Evolutionary conservation across 805 yeast genomes (phyloP).

Genomic region (Lipomyces mesembrius): DNA sequence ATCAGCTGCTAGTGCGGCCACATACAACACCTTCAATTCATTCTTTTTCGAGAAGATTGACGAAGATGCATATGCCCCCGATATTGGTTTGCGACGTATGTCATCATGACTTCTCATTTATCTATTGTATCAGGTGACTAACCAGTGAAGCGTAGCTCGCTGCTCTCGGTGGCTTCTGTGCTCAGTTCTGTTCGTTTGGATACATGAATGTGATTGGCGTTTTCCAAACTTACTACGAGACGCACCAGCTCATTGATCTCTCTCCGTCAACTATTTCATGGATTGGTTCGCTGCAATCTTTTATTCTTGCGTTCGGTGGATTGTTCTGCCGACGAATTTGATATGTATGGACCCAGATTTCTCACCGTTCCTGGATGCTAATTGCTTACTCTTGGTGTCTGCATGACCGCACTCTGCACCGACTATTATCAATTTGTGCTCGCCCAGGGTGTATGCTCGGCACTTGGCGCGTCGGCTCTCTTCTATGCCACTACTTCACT

Average conservation of each 20-base stretch:
- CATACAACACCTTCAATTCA: constrained; percentile 20
- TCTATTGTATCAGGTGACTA: not conserved
- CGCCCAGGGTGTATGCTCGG: constrained; percentile 58
- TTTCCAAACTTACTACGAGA: constrained; percentile 43
- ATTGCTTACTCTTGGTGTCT: constrained; percentile 41
- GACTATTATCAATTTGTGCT: constrained; percentile 58
- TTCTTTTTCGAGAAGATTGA: constrained; percentile 26
- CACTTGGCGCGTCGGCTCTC: constrained; percentile 52
- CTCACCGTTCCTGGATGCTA: constrained; percentile 41
- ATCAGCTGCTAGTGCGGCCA: constrained; percentile 26
- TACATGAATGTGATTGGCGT: constrained; percentile 45
- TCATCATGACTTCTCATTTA: not conserved
- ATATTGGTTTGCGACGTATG: constrained; percentile 29
- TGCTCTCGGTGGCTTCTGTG: constrained; percentile 60
- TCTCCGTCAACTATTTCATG: constrained; percentile 45
- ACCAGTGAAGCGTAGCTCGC: constrained; percentile 55
- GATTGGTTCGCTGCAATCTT: constrained; percentile 47
- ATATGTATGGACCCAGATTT: constrained; percentile 40
- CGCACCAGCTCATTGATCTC: constrained; percentile 37
- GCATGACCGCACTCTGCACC: constrained; percentile 48
- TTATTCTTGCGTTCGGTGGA: constrained; percentile 41
- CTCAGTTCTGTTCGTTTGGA: constrained; percentile 65
- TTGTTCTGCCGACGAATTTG: constrained; percentile 44
- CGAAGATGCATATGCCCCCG: constrained; percentile 26
- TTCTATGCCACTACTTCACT: constrained; percentile 55